A percentile compares a stretch with the other conserved stretches of the same genome.
Conservation (phyloP, 495 filamentous ascomycete genomes). For the Chlorociboria aeruginascens region DNA sequence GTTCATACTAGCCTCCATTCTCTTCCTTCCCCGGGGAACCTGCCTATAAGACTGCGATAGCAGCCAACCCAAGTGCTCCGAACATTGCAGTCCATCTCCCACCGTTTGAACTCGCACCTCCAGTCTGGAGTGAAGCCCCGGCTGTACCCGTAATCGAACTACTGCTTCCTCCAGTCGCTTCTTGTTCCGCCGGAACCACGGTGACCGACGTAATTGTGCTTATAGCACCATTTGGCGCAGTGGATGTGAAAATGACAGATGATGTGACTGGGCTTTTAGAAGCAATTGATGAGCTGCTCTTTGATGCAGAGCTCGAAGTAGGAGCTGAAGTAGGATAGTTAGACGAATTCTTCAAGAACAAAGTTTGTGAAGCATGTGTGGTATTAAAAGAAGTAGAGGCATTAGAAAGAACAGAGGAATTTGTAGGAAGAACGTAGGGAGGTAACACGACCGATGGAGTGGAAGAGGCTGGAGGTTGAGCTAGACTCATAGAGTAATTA, state of each 20-base stretch:
- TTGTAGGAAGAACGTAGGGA: background rate
- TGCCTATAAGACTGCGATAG: conserved; percentile 5
- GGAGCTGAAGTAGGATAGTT: conserved; percentile 2
- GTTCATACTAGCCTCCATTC: background rate
- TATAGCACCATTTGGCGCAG: conserved; percentile 5
- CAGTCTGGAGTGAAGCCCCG: conserved; percentile 7
- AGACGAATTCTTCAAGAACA: background rate
- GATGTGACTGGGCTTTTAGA: background rate
- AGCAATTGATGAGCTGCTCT: background rate
- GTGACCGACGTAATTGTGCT: conserved; percentile 11
- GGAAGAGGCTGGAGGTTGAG: conserved; percentile 1
- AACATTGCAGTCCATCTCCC: background rate
- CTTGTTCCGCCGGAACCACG: conserved; percentile 12
- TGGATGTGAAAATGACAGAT: conserved; percentile 12
- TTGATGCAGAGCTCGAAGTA: background rate
- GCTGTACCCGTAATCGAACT: conserved; percentile 2
- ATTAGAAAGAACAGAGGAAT: background rate
- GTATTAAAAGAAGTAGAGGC: background rate
- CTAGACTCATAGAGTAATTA: background rate
- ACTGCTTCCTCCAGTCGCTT: background rate
- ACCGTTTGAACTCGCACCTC: background rate
- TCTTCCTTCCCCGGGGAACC: background rate
- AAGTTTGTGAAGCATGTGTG: background rate
- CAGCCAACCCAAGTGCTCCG: conserved; percentile 6
- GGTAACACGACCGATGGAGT: background rate